A percentile compares a stretch with the other conserved stretches of the same genome.
phyloP scores from a whole-genome alignment of 2,329 filamentous ascomycete species.

The Monilinia fructicola region DNA sequence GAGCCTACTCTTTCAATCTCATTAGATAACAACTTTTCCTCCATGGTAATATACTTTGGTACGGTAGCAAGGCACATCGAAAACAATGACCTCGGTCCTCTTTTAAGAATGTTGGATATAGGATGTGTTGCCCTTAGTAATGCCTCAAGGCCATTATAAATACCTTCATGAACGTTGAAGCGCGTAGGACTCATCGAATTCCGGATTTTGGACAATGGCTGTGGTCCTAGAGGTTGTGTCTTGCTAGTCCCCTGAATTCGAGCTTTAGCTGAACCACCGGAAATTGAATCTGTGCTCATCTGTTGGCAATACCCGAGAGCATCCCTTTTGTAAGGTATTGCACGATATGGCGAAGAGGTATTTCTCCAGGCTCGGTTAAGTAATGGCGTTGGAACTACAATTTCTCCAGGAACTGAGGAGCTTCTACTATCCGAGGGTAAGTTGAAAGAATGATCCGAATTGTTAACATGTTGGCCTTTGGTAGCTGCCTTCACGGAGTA shows the following conservation, averaged over 20 bases:
- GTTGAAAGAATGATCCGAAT: neutral
- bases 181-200: slow-evolving; percentile 36
- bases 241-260: slow-evolving; percentile 22
- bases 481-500: slow-evolving; percentile 34
- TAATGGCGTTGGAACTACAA: slow-evolving; percentile 39
- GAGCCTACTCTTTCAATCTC: slow-evolving; percentile 45
- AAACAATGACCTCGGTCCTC: slow-evolving; percentile 46
- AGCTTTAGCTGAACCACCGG: neutral
- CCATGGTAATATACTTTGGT: slow-evolving; percentile 48
- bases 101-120: slow-evolving; percentile 25
- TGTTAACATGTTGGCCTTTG: neutral
- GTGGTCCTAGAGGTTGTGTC: slow-evolving; percentile 28
- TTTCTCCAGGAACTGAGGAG: slow-evolving; percentile 35
- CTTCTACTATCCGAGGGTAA: neutral
- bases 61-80: slow-evolving; percentile 52
- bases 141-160: slow-evolving; percentile 48
- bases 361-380: slow-evolving; percentile 33
- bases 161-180: slow-evolving; percentile 47
- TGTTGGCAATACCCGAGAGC: neutral
- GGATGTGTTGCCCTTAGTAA: slow-evolving; percentile 46
- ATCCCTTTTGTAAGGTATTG: slow-evolving; percentile 6
- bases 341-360: neutral
- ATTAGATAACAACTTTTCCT: slow-evolving; percentile 46
- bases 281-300: neutral
- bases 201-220: slow-evolving; percentile 43